phyloP scores from a whole-genome alignment of 768 basidiomycete species.

The Auricularia sp. region DNA sequence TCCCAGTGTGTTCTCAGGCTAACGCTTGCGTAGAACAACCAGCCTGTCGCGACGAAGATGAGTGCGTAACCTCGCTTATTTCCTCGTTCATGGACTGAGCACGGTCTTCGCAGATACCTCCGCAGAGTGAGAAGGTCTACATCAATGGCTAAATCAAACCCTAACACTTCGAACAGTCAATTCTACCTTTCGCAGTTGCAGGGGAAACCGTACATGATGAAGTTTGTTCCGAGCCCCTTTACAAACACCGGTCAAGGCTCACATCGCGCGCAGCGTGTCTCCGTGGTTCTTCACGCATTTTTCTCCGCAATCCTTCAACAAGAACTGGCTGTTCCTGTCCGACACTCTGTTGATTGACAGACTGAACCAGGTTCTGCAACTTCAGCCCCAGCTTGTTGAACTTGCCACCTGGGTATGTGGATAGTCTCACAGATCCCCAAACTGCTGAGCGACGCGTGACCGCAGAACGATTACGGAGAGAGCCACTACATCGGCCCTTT shows the following conservation, averaged over 20 bases:
- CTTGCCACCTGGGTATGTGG: constrained; percentile 59
- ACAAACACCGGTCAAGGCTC: not conserved
- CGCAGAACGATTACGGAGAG: constrained; percentile 48
- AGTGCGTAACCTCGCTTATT: not conserved
- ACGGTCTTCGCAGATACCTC: not conserved
- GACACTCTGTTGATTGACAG: constrained; percentile 54
- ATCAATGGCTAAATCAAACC: not conserved
- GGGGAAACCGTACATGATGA: not conserved
- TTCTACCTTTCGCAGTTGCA: not conserved
- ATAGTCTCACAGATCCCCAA: not conserved
- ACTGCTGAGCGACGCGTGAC: not conserved
- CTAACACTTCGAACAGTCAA: not conserved
- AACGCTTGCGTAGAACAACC: not conserved
- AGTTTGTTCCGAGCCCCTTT: not conserved
- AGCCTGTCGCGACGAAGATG: not conserved
- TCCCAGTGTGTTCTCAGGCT: not conserved
- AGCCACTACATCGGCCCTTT: constrained; percentile 61
- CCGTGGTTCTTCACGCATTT: constrained; percentile 75
- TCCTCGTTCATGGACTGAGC: not conserved
- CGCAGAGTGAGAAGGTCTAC: not conserved
- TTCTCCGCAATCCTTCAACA: constrained; percentile 45
- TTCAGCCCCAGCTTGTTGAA: constrained; percentile 42
- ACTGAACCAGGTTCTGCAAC: constrained; percentile 52
- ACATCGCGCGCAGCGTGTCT: constrained; percentile 29
- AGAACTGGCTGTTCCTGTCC: constrained; percentile 53